Base-by-base conservation (phyloP, 1,139 yeast species). In the Candida tetrigidarum region DNA sequence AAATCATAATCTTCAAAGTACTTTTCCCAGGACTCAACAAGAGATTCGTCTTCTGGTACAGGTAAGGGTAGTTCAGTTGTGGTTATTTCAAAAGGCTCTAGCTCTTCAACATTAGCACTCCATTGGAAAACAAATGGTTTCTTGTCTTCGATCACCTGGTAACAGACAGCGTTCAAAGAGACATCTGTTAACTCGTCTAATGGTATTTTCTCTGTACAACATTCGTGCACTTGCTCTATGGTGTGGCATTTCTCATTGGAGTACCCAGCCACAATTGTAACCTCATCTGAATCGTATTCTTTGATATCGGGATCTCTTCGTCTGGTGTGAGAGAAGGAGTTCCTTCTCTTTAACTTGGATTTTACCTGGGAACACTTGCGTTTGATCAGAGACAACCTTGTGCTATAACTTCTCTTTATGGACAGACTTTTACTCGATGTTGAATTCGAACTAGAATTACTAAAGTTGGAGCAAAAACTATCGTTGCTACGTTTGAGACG, bases 241-340 rank as follows among this genome's bases (percentile, higher is more conserved):
- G 19, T 36, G 8, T 15, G 14, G 8, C 11, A 36, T n/a, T 23
- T 16, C 3, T 29, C 42, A 14, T 27, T 6, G n/a, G 42, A 26
- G 22, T 12, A 18, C 16, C 25, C 12, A 4, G 38, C 34, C 5
- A 45, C 41, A 7, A 45, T 42, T 4, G 48, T 45, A 7, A 42
- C 26, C 23, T 45, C 46, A 28, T 42, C 46, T 14, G 40, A 28
- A 9, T 43, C 41, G 32, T 25, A 20, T n/a, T n/a, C 27, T 4
- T 19, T 28, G 19, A 28, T 28, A 14, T 28, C 18, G 5, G 4
- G 7, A 15, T 28, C 32, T 28, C 18, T 15, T 7, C 9, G 32
- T 1, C 15, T 28, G 18, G 15, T 7, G 18, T 14, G 18, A 3
- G 32, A 28, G n/a, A n/a, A n/a, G n/a, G n/a, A n/a, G n/a, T n/a